phyloP scores from a whole-genome alignment of 768 basidiomycete genomes.

The Scleroderma bovista region DNA sequence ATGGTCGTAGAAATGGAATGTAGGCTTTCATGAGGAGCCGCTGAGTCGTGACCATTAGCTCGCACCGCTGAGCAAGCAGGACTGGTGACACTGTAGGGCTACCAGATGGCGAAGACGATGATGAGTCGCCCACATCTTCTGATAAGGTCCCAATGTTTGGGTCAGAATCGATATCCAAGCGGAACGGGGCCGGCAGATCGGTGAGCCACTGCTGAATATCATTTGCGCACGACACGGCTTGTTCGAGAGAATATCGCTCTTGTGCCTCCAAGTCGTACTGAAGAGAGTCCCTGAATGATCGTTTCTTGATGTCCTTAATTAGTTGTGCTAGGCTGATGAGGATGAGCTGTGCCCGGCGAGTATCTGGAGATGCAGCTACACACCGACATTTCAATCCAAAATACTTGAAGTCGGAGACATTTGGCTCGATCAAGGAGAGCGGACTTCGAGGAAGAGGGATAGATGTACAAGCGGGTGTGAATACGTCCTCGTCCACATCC shows the following conservation, averaged over 20 bases:
- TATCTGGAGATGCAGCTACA: constrained; percentile 7
- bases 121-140: constrained; percentile 2
- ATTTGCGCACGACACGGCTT: constrained; percentile 51
- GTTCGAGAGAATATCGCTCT: constrained; percentile 48
- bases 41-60: constrained; percentile 56
- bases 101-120: constrained; percentile 9
- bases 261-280: constrained; percentile 22
- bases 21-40: constrained; percentile 59
- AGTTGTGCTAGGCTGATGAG: constrained; percentile 51
- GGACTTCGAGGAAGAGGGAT: constrained; percentile 35
- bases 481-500: constrained; percentile 51
- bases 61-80: constrained; percentile 49
- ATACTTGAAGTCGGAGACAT: constrained; percentile 37
- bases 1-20: constrained; percentile 55
- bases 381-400: constrained; percentile 60
- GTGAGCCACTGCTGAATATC: constrained; percentile 51
- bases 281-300: constrained; percentile 38
- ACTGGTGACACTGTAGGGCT: constrained; percentile 25
- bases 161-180: constrained; percentile 36
- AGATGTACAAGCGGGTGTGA: constrained; percentile 40
- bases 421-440: constrained; percentile 20
- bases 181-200: constrained; percentile 46
- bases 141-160: constrained; percentile 10
- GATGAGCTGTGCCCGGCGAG: constrained; percentile 1
- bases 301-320: constrained; percentile 55